Conservation (phyloP, 2,329 filamentous ascomycete genomes). For the Calonectria hongkongensis region DNA sequence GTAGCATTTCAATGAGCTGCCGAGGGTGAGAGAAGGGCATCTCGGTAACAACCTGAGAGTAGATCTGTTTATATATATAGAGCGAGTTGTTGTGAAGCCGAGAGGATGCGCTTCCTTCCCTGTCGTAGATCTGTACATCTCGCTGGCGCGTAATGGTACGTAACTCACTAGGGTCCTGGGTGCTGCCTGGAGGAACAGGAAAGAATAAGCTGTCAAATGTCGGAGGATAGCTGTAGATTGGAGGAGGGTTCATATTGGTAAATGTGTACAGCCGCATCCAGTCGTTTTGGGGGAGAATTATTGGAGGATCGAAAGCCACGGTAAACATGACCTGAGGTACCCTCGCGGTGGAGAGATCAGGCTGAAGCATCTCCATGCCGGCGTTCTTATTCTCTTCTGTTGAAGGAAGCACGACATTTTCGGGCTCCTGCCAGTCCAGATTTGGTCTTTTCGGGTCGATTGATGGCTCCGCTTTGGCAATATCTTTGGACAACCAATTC, state of each 20-base stretch:
- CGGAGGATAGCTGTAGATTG: conserved; percentile 59
- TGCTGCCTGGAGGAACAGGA: conserved; percentile 68
- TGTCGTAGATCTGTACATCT: conserved; percentile 65
- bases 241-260: conserved; percentile 68
- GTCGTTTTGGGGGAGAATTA: conserved; percentile 80
- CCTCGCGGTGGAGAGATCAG: conserved; percentile 67
- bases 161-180: conserved; percentile 74
- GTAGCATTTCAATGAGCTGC: conserved; percentile 84
- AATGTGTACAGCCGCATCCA: conserved; percentile 78
- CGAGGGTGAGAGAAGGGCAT: conserved; percentile 86
- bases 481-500: conserved; percentile 81
- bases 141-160: conserved; percentile 72
- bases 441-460: conserved; percentile 65
- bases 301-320: conserved; percentile 83
- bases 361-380: conserved; percentile 72
- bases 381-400: conserved; percentile 69
- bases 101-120: conserved; percentile 54
- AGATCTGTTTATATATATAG: conserved; percentile 83
- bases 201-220: conserved; percentile 77
- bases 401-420: conserved; percentile 74
- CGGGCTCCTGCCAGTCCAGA: conserved; percentile 84
- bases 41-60: conserved; percentile 78
- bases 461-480: conserved; percentile 74
- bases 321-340: conserved; percentile 84
- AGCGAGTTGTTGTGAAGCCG: conserved; percentile 76